Conservation (phyloP, 1,284 basidiomycete genomes). For the Albatrellus sp. region DNA sequence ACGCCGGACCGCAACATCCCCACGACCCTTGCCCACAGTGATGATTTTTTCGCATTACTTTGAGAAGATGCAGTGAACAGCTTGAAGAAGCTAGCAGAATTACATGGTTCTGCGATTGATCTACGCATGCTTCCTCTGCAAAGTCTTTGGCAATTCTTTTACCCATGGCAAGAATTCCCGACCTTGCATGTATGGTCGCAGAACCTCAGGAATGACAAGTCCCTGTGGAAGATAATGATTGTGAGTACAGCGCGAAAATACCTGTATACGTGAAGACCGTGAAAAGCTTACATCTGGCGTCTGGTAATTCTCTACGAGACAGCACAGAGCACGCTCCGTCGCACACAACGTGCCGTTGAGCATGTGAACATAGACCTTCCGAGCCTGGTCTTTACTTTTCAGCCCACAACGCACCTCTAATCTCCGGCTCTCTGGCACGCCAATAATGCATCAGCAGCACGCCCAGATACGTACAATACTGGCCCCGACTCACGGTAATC, state of each 20-base stretch:
- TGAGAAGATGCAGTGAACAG: not conserved
- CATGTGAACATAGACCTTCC: slow-evolving; percentile 94
- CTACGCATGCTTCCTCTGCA: slow-evolving; percentile 61
- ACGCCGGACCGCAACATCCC: no score
- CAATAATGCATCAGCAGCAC: slow-evolving; percentile 7
- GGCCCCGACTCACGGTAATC: slow-evolving; percentile 70
- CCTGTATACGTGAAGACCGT: not conserved
- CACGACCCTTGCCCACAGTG: no score
- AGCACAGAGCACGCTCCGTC: slow-evolving; percentile 92
- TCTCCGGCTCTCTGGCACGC: slow-evolving; percentile 65
- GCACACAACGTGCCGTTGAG: slow-evolving; percentile 96
- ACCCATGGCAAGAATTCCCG: slow-evolving; percentile 87
- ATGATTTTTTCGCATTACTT: no score
- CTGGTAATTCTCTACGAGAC: slow-evolving; percentile 98
- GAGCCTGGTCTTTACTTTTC: slow-evolving; percentile 76
- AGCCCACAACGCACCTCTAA: slow-evolving; percentile 85
- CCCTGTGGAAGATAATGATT: slow-evolving; percentile 37
- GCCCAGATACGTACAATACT: not conserved
- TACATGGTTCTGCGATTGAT: not conserved
- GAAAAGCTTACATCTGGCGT: slow-evolving; percentile 66
- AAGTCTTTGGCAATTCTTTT: slow-evolving; percentile 70
- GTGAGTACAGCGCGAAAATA: not conserved
- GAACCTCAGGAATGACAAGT: slow-evolving; percentile 76
- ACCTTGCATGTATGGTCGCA: slow-evolving; percentile 94
- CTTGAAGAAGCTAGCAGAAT: not conserved